Conservation (phyloP, 139 green algal species). For the Coccomyxa sp. region DNA sequence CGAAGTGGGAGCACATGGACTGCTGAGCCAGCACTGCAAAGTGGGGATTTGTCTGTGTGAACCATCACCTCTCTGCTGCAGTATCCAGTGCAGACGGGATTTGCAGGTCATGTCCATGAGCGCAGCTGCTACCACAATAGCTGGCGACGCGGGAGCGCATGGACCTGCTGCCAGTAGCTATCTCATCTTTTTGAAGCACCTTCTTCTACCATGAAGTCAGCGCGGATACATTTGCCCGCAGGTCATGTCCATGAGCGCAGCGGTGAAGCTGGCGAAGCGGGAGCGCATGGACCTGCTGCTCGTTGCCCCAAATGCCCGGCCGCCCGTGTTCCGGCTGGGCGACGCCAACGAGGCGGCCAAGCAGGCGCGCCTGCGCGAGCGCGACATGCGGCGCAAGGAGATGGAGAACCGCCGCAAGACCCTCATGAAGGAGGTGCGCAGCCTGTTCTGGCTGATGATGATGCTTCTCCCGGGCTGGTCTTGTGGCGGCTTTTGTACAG, state of each 20-base stretch:
- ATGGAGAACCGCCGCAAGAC: neutral
- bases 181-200: too few relatives aligned
- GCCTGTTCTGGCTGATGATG: neutral
- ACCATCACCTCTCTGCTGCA: too few relatives aligned
- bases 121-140: neutral
- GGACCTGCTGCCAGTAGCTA: neutral
- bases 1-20: too few relatives aligned
- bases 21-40: too few relatives aligned
- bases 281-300: neutral
- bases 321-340: constrained; percentile 5
- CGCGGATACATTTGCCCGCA: too few relatives aligned
- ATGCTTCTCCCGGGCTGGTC: too few relatives aligned
- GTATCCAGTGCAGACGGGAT: too few relatives aligned
- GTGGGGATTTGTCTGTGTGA: too few relatives aligned
- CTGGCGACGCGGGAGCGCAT: neutral
- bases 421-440: neutral
- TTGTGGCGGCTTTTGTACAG: too few relatives aligned
- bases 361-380: neutral
- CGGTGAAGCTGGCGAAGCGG: neutral
- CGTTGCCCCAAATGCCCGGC: neutral
- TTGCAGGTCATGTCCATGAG: neutral
- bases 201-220: too few relatives aligned
- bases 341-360: neutral
- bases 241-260: neutral
- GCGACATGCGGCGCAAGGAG: neutral